phyloP scores from a whole-genome alignment of 345 rosid species.

The Nasturtium officinale region DNA sequence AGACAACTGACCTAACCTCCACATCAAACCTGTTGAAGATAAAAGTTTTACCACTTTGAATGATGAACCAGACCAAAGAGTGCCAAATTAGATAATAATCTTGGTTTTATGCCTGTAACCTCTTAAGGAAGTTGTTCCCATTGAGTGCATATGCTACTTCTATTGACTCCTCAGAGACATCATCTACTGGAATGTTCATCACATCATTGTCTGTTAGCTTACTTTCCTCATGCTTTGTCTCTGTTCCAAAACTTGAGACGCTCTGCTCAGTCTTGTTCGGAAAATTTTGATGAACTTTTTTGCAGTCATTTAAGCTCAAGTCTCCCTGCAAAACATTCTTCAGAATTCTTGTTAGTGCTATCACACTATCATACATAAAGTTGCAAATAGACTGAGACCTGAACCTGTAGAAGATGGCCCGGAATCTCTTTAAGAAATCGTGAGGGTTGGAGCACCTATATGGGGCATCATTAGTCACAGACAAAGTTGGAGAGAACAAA shows the following conservation, averaged over 20 bases:
- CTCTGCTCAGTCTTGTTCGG: constrained; percentile 41
- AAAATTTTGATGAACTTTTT: constrained; percentile 45
- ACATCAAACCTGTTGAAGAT: constrained; percentile 63
- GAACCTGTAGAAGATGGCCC: constrained; percentile 69
- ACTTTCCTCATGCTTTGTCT: constrained; percentile 38
- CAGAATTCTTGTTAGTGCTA: constrained; percentile 15
- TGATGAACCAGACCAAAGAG: constrained; percentile 4
- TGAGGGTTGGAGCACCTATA: constrained; percentile 90
- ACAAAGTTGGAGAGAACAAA: constrained; percentile 12
- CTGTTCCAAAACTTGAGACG: constrained; percentile 27
- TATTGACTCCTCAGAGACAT: constrained; percentile 48
- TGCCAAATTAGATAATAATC: constrained; percentile 18
- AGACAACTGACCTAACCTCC: constrained; percentile 77
- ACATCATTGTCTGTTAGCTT: constrained; percentile 44
- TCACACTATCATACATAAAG: constrained; percentile 23
- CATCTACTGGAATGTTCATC: constrained; percentile 38
- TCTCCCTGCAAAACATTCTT: constrained; percentile 54
- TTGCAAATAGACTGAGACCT: constrained; percentile 42
- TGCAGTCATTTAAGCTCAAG: constrained; percentile 44
- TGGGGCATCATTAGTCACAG: constrained; percentile 33
- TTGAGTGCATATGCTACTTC: constrained; percentile 46
- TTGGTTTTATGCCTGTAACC: constrained; percentile 51
- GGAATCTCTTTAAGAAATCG: constrained; percentile 95
- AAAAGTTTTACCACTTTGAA: constrained; percentile 1
- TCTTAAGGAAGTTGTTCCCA: constrained; percentile 70